Evolutionary conservation across 352 stramenopile genomes (phyloP).

Genomic region (Phytophthora hybrid): DNA sequence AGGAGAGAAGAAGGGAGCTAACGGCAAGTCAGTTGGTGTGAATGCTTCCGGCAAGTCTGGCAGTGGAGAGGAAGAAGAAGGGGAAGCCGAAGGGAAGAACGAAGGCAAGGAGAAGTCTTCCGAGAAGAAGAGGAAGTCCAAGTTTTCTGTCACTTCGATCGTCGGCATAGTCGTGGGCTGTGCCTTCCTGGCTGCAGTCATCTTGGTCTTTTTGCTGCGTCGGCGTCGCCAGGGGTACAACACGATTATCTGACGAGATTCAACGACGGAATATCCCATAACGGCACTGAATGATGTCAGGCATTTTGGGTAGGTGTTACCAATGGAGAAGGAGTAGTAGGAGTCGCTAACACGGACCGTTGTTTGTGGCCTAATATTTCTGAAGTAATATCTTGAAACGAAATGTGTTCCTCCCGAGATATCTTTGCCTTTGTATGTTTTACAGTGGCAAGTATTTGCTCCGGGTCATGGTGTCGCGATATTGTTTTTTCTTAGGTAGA

Average conservation of each 20-base stretch:
- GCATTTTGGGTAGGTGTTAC: slow-evolving; percentile 19
- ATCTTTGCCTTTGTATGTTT: slow-evolving; percentile 24
- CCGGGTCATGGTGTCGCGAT: slow-evolving; percentile 3
- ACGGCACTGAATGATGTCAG: slow-evolving; percentile 7
- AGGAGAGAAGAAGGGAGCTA: slow-evolving; percentile 27
- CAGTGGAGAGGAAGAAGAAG: slow-evolving; percentile 18
- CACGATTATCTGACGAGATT: slow-evolving; percentile 41
- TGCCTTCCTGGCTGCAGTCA: slow-evolving; percentile 50
- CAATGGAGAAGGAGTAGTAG: background rate
- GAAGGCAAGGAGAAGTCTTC: slow-evolving; percentile 15
- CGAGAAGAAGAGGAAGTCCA: slow-evolving; percentile 35
- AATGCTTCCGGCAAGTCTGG: slow-evolving; percentile 38
- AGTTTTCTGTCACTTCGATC: slow-evolving; percentile 50
- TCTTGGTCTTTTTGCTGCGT: slow-evolving; percentile 51
- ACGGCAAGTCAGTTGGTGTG: slow-evolving; percentile 31
- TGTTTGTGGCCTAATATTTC: slow-evolving; percentile 9
- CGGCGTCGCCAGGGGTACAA: slow-evolving; percentile 57
- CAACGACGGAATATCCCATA: background rate
- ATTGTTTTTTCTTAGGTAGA: too few relatives aligned
- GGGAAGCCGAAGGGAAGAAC: background rate
- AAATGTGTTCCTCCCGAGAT: background rate
- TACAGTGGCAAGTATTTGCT: slow-evolving; percentile 3
- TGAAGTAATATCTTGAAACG: slow-evolving; percentile 13
- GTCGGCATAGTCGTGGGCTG: slow-evolving; percentile 56
- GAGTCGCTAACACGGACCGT: background rate